A percentile compares a stretch with the other conserved stretches of the same genome.
Conservation (phyloP, 1,284 basidiomycete genomes). For the Tylopilus sp. region DNA sequence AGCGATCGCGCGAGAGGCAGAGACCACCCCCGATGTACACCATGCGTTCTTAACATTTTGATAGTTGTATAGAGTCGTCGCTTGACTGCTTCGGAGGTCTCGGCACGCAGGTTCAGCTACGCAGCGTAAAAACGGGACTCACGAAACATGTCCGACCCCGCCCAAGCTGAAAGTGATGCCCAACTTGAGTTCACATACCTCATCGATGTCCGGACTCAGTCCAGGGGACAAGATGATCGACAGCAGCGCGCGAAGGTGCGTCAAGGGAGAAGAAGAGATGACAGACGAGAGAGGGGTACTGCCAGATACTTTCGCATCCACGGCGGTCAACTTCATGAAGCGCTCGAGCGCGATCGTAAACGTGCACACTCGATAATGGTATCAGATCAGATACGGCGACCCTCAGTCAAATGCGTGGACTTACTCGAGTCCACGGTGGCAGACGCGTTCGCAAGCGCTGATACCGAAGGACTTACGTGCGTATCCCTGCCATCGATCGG, state of each 20-base stretch:
- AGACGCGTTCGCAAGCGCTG: conserved; percentile 18
- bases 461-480: conserved; percentile 23
- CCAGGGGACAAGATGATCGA: conserved; percentile 51
- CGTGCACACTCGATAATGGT: conserved; percentile 37
- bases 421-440: conserved; percentile 23
- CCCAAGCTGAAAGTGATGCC: conserved; percentile 37
- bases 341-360: conserved; percentile 46
- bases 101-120: background rate
- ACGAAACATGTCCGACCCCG: conserved; percentile 52
- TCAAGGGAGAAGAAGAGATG: conserved; percentile 41
- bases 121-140: conserved; percentile 13
- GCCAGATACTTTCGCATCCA: conserved; percentile 48
- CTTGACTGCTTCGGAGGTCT: conserved; percentile 20
- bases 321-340: conserved; percentile 45
- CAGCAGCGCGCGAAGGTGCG: conserved; percentile 44
- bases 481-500: conserved; percentile 27
- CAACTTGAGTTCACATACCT: conserved; percentile 53
- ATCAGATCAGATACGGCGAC: background rate
- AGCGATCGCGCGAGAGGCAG: conserved; percentile 65
- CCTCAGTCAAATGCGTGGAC: conserved; percentile 1
- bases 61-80: conserved; percentile 43
- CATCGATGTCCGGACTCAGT: conserved; percentile 58
- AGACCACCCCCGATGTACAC: conserved; percentile 65
- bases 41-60: conserved; percentile 47
- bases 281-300: conserved; percentile 30